Percentiles rank a stretch among this genome's conserved stretches.
These are phyloP conservation scores for Toxicodendron radicans DNA, from an alignment of 345 rosid species.

Conservation along the genomic window DNA sequence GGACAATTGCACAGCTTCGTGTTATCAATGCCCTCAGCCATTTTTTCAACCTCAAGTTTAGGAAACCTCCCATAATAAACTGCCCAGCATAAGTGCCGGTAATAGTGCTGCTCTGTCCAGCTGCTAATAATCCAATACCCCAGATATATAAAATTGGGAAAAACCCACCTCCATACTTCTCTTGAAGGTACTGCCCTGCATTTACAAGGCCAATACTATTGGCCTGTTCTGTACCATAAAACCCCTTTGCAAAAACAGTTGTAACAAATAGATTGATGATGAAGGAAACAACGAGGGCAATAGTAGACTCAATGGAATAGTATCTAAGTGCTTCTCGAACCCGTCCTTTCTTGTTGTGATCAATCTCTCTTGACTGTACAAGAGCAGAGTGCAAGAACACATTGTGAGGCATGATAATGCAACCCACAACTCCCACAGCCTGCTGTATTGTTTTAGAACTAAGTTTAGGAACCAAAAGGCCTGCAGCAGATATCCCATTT, in stretches of 20 bases:
- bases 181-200: slow-evolving; percentile 87
- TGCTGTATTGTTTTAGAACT: slow-evolving; percentile 84
- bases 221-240: slow-evolving; percentile 78
- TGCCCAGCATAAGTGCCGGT: slow-evolving; percentile 95
- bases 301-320: slow-evolving; percentile 77
- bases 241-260: slow-evolving; percentile 83
- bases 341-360: slow-evolving; percentile 55
- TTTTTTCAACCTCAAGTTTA: slow-evolving; percentile 82
- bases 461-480: slow-evolving; percentile 75
- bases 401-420: slow-evolving; percentile 95
- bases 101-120: slow-evolving; percentile 94
- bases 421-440: slow-evolving; percentile 95
- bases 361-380: slow-evolving; percentile 84
- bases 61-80: slow-evolving; percentile 96
- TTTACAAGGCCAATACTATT: slow-evolving; percentile 73
- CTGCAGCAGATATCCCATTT: slow-evolving; percentile 37
- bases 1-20: slow-evolving; percentile 79
- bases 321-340: slow-evolving; percentile 89
- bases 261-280: slow-evolving; percentile 88
- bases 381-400: slow-evolving; percentile 95
- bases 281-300: slow-evolving; percentile 74
- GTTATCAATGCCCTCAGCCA: slow-evolving; percentile 95
- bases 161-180: slow-evolving; percentile 82
- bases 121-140: slow-evolving; percentile 87
- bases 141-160: slow-evolving; percentile 91